Conservation (phyloP, 805 yeast genomes). For the Metschnikowia baotianmanensis region DNA sequence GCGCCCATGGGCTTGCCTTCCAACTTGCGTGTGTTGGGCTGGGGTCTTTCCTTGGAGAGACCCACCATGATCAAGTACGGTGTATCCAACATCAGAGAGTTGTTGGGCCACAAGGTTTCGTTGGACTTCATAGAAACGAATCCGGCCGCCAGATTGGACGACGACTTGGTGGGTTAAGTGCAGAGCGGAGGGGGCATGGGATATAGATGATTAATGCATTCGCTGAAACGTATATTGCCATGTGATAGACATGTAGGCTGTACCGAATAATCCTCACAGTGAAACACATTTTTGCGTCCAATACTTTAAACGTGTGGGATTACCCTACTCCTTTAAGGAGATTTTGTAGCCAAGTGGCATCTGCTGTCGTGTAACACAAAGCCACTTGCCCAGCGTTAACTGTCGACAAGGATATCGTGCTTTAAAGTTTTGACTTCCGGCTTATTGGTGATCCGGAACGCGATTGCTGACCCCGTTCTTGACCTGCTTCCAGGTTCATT, state of each 20-base stretch:
- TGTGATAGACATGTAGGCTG: no score
- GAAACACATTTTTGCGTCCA: no score
- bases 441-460: no score
- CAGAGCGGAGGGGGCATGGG: no score
- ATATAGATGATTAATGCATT: no score
- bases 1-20: slow-evolving; percentile 97
- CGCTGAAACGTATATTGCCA: no score
- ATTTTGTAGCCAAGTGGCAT: not conserved
- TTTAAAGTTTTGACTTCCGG: not conserved
- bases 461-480: no score
- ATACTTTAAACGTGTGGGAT: no score
- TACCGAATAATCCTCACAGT: no score
- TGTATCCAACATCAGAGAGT: slow-evolving; percentile 92
- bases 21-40: slow-evolving; percentile 90
- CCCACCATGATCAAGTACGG: slow-evolving; percentile 99
- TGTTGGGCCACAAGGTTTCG: slow-evolving; percentile 94
- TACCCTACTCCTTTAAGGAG: not conserved
- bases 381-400: not conserved
- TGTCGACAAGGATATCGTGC: not conserved
- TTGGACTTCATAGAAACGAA: slow-evolving; percentile 92
- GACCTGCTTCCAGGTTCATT: no score
- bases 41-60: slow-evolving; percentile 96
- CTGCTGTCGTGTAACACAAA: not conserved
- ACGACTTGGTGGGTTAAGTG: slow-evolving; percentile 31
- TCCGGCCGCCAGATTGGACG: slow-evolving; percentile 96